phyloP scores from a whole-genome alignment of 176 grass and related monocot genomes.

The Aegilops sharonensis region DNA sequence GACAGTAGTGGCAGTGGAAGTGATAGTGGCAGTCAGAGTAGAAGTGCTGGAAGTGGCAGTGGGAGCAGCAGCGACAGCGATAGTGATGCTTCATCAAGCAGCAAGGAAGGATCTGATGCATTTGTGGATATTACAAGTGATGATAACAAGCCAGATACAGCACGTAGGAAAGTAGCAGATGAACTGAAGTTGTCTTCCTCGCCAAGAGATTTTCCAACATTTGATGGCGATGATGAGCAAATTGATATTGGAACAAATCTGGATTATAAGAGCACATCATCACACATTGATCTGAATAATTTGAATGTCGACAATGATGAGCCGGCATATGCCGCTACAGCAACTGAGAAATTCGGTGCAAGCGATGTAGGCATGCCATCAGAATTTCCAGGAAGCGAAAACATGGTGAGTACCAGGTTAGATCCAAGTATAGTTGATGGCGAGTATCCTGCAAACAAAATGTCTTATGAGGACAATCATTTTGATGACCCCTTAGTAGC shows the following conservation, averaged over 20 bases:
- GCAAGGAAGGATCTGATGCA: slow-evolving; percentile 90
- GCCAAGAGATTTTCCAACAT: slow-evolving; percentile 34
- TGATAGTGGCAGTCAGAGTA: slow-evolving; percentile 81
- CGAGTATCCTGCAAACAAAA: slow-evolving; percentile 30
- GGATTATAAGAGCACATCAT: slow-evolving; percentile 51
- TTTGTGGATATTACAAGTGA: slow-evolving; percentile 94
- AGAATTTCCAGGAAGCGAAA: slow-evolving; percentile 40
- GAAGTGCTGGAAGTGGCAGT: slow-evolving; percentile 57
- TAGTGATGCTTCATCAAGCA: slow-evolving; percentile 82
- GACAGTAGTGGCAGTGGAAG: slow-evolving; percentile 89
- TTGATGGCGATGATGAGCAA: slow-evolving; percentile 54
- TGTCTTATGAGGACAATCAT: slow-evolving; percentile 32
- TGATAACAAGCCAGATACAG: slow-evolving; percentile 57
- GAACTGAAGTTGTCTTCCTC: slow-evolving; percentile 61
- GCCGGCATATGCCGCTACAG: slow-evolving; percentile 9
- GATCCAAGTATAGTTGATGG: slow-evolving; percentile 26
- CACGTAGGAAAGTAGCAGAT: slow-evolving; percentile 41
- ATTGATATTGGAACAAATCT: slow-evolving; percentile 54
- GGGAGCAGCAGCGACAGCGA: slow-evolving; percentile 93
- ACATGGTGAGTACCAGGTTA: slow-evolving; percentile 10
- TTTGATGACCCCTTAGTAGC: slow-evolving; percentile 30
- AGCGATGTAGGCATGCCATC: slow-evolving; percentile 27
- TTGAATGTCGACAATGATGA: slow-evolving; percentile 46
- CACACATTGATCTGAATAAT: slow-evolving; percentile 64
- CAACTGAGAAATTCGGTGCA: slow-evolving; percentile 26